Conservation (phyloP, 495 filamentous ascomycete species). For the Rostrohypoxylon terebratum region DNA sequence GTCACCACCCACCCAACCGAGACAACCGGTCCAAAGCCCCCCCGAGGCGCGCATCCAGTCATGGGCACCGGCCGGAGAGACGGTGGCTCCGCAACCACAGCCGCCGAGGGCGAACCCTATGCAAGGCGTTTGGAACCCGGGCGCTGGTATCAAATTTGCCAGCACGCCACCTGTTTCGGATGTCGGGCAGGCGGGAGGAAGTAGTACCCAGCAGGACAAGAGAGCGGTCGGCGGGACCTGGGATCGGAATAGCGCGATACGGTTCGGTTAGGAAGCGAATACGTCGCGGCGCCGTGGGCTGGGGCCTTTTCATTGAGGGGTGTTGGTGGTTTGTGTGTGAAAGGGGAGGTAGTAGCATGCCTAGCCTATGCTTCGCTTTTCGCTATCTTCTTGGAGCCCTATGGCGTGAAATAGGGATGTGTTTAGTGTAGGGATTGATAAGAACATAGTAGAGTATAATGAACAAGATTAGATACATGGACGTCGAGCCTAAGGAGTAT, state of each 20-base stretch:
- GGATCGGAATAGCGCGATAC: conserved; percentile 72
- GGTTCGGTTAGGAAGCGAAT: conserved; percentile 65
- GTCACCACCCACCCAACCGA: conserved; percentile 40
- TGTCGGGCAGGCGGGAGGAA: conserved; percentile 24
- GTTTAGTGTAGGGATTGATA: not conserved
- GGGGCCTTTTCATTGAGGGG: not conserved
- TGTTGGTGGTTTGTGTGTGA: too few relatives aligned
- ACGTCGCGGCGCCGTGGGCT: conserved; percentile 26
- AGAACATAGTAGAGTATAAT: not conserved
- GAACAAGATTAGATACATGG: not conserved
- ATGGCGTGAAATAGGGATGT: too few relatives aligned
- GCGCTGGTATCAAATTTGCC: conserved; percentile 82
- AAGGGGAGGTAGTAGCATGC: too few relatives aligned
- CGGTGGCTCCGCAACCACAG: conserved; percentile 64
- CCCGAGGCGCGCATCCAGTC: conserved; percentile 63
- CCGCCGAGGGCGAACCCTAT: conserved; percentile 62
- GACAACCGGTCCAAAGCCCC: conserved; percentile 51
- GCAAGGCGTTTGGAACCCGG: conserved; percentile 78
- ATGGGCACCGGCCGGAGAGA: conserved; percentile 54
- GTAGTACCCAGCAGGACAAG: conserved; percentile 34
- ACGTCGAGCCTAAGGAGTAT: not conserved
- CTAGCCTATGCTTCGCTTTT: too few relatives aligned
- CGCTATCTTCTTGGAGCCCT: too few relatives aligned
- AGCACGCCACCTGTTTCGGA: conserved; percentile 27
- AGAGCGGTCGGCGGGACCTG: conserved; percentile 57